Conservation (phyloP, 2,329 filamentous ascomycete species). For the Penicillium hesseltinei region DNA sequence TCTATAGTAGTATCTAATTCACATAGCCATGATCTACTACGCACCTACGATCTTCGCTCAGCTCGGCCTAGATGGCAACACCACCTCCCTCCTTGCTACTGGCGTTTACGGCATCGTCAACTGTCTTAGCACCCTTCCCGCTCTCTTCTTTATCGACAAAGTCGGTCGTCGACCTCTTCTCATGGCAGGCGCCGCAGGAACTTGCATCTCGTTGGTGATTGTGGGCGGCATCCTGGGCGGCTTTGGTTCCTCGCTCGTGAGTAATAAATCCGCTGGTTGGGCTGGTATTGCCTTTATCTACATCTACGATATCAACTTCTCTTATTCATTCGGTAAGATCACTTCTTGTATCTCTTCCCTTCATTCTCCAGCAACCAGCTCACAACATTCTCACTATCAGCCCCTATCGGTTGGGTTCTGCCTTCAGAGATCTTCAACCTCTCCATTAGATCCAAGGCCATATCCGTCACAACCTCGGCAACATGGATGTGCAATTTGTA, state of each 20-base stretch:
- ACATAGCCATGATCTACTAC: constrained; percentile 49
- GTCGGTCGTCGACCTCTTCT: constrained; percentile 35
- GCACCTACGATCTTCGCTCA: constrained; percentile 48
- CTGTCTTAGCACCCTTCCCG: constrained; percentile 35
- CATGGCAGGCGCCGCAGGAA: constrained; percentile 37
- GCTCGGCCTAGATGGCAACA: constrained; percentile 43
- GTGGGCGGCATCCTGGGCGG: constrained; percentile 36
- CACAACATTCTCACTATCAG: constrained; percentile 15
- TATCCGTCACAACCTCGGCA: constrained; percentile 40
- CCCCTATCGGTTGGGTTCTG: constrained; percentile 41
- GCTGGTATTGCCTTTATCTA: constrained; percentile 40
- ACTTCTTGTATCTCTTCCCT: neutral
- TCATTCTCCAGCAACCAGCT: neutral
- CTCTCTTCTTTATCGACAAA: constrained; percentile 37
- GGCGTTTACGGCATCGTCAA: constrained; percentile 43
- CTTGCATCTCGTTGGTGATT: constrained; percentile 37
- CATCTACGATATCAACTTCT: constrained; percentile 40
- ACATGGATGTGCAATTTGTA: constrained; percentile 44
- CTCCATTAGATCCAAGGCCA: constrained; percentile 38
- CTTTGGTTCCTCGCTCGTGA: constrained; percentile 30
- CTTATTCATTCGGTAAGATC: constrained; percentile 37
- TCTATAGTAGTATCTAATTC: neutral
- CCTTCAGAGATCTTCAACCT: constrained; percentile 42
- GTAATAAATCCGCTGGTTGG: constrained; percentile 36
- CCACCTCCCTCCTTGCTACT: constrained; percentile 36